Base-by-base conservation (phyloP, 1,139 yeast species). In the Pichia sp. region DNA sequence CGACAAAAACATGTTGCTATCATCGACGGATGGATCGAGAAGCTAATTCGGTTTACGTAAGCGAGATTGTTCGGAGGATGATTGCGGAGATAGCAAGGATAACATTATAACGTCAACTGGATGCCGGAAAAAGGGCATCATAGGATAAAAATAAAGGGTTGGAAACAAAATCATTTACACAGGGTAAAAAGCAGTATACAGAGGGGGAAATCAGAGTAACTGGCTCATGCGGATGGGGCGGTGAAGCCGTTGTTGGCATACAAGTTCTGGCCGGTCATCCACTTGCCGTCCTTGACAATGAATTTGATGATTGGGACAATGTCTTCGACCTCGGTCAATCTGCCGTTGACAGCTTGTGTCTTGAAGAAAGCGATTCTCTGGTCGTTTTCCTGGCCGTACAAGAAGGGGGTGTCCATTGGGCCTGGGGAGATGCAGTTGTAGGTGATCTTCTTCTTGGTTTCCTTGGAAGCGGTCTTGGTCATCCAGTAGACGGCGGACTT, bases 351-450 rank as follows among this genome's bases (percentile, higher is more conserved):
- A 31, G 78, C 77, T 57, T 71, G 75, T 20, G 81, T 70, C 70
- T 83, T 83, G 72, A 77, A 80, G 68, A 70, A 84, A 40, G 72
- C 83, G 53, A 83, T 75, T 57, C 79, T 77, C 29, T 75, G 80
- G 31, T 74, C 69, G 29, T 75, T 72, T 68, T 84, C 88, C 68
- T 81, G 85, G 27, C 81, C 80, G 62, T 82, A 82, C 66, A 83
- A 77, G 71, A 83, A 83, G 54, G 87, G 86, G 27, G 87, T 83
- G 64, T 83, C 87, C 86, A 83, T 83, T 49, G 88, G 87, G 49
- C 87, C 88, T 50, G 87, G 88, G 4, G 87, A 85, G 57, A 83
- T 80, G 62, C 78, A 74, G 63, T 79, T 81, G 62, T 79, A 84
- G 10, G 81, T 73, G 57, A 83, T 78, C 61, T 72, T 76, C 27